Evolutionary conservation across 2,329 filamentous ascomycete species (phyloP), one percentile per base, ranked within the genome.

Genomic region (Pseudogymnoascus sp.): DNA sequence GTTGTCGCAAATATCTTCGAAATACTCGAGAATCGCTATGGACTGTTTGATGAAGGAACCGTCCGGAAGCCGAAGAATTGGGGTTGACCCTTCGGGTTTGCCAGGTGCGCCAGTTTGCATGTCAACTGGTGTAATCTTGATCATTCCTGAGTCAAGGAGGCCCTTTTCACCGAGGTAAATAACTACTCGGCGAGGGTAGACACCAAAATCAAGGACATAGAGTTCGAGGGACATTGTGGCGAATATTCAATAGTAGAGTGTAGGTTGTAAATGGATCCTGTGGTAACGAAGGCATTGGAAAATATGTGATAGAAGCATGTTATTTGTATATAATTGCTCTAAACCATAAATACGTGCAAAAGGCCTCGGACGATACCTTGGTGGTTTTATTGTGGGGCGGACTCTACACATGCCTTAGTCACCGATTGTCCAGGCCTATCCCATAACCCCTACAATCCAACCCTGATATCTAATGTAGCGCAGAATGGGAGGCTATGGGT

Each of bases 11-110:
- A 70, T 59, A 26, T 70, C 68, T 63, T 70, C 67, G 33, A 70
- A 63, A 61, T 69, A 70, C 2, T 70, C 65, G 3, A 70, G 42
- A 13, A 70, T 70, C 7, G 67, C 68, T n/a, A 69, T 11, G 2
- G 68, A 68, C 46, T 69, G 67, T 46, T 65, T 68, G 38, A 70
- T 69, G 35, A 64, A 66, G n/a, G 53, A 65, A 2, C 67, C 69
- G 31, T 68, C 61, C 13, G 65, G 65, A 10, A 70, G 46, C 17
- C 40, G 17, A 15, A 70, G 64, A 23, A 69, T 65, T 9, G 68
- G 69, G 1, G 67, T 62, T 9, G 62, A 63, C 1, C 69, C 69
- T 11, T 65, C 62, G 1, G 69, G 68, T 59, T 70, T 70, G 10
- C 68, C 67, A 1, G 67, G 65, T 2, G 69, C 68, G 33, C 31